A percentile compares a stretch with the other conserved stretches of the same genome.
Conservation (phyloP, 2,329 filamentous ascomycete genomes). For the Aspergillus sp. region DNA sequence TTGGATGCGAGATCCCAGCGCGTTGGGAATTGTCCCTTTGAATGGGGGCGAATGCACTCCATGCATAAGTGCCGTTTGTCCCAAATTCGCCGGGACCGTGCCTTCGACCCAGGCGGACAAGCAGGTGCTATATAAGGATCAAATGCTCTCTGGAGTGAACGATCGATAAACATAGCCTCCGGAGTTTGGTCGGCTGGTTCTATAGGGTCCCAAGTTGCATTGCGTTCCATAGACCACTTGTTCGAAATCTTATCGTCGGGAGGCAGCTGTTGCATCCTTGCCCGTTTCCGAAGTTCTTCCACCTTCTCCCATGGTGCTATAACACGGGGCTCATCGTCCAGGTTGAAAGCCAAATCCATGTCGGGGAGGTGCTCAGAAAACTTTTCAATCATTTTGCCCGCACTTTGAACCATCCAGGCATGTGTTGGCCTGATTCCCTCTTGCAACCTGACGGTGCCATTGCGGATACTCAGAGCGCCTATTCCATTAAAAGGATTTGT, state of each 20-base stretch:
- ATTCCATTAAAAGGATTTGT: slow-evolving; percentile 57
- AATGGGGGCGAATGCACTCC: slow-evolving; percentile 63
- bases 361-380: slow-evolving; percentile 58
- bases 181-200: slow-evolving; percentile 33
- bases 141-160: slow-evolving; percentile 42
- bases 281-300: slow-evolving; percentile 34
- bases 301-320: slow-evolving; percentile 52
- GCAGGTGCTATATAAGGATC: slow-evolving; percentile 48
- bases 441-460: slow-evolving; percentile 51
- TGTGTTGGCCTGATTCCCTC: slow-evolving; percentile 55
- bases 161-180: slow-evolving; percentile 41
- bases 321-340: slow-evolving; percentile 61
- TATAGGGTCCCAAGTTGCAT: slow-evolving; percentile 38
- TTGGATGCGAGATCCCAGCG: slow-evolving; percentile 66
- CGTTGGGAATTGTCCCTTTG: slow-evolving; percentile 64
- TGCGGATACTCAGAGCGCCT: slow-evolving; percentile 56
- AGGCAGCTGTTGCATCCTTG: slow-evolving; percentile 18
- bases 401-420: slow-evolving; percentile 59
- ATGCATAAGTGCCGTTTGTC: slow-evolving; percentile 65
- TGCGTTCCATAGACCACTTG: slow-evolving; percentile 40
- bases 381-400: slow-evolving; percentile 53
- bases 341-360: slow-evolving; percentile 63
- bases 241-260: slow-evolving; percentile 23
- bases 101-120: slow-evolving; percentile 63
- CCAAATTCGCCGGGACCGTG: slow-evolving; percentile 61